Base-by-base conservation (phyloP, 441 rosid genomes). In the Kokia cookei region DNA sequence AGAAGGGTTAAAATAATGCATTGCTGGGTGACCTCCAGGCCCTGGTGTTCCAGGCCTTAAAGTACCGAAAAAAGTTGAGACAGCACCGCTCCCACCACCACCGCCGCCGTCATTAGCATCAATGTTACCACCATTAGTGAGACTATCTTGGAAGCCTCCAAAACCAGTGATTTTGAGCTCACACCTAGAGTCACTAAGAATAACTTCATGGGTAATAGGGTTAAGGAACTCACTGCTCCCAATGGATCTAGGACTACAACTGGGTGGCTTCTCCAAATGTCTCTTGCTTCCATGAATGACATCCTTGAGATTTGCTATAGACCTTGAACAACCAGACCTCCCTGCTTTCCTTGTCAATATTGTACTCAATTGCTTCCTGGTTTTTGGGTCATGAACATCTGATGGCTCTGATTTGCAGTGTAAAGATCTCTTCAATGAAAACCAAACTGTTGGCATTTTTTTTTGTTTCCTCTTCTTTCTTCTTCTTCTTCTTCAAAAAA, bases 191-290 rank as follows among this genome's bases (percentile, higher is more conserved):
- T 89, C 90, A 62, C 96, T 89, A 58, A 94, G 90, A 17, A 94
- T 88, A 35, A 94, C 97, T 77, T 94, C 99, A 79, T 94, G 99
- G 76, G 97, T 89, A 35, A 94, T 88, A 62, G 97, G 97, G 88
- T 94, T 94, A 10, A 92, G 92, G 75, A 94, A 93, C 92, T 94
- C 99, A 83, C 94, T 94, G 83, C 99, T 94, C 42, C 99, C 99
- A 37, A 94, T 93, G 67, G 99, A 94, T 75, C 99, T 90, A 64
- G 99, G 99, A 70, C 99, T 94, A 77, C 97, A 92, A 63, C 92
- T 92, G 7, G 97, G 91, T 22, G 97, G 97, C 75, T 81, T 90
- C 73, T 93, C 97, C 43, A 87, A 75, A 75, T 94, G 97, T 22
- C 97, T 83, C 85, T 94, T 94, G 89, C 99, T 94, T 53, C 99